A percentile compares a stretch with the other conserved stretches of the same genome.
Conservation (phyloP, 257 asterid species). For the Linderniella brevidens region DNA sequence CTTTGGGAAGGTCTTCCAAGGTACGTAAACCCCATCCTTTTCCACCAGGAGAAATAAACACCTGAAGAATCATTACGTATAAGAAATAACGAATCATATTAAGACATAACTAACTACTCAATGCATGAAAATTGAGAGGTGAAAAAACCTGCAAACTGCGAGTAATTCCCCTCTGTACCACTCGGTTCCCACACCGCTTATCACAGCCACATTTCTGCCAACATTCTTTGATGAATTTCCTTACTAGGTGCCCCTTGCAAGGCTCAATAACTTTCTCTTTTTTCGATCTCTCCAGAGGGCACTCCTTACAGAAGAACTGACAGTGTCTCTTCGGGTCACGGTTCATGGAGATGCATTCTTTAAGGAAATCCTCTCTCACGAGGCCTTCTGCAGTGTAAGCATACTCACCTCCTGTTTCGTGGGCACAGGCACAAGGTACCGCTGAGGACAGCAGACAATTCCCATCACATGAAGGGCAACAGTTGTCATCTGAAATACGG, state of each 20-base stretch:
- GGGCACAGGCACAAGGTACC: slow-evolving; percentile 62
- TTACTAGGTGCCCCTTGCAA: slow-evolving; percentile 85
- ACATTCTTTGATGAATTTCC: slow-evolving; percentile 81
- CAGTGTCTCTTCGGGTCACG: slow-evolving; percentile 51
- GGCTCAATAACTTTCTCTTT: slow-evolving; percentile 33
- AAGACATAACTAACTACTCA: no score
- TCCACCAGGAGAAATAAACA: slow-evolving; percentile 63
- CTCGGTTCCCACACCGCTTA: slow-evolving; percentile 81
- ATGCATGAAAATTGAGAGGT: no score
- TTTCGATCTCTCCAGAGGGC: slow-evolving; percentile 79
- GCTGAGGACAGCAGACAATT: slow-evolving; percentile 54
- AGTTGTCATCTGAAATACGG: slow-evolving; percentile 42
- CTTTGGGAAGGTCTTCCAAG: slow-evolving; percentile 78
- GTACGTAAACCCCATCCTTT: slow-evolving; percentile 98
- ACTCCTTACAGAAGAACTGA: slow-evolving; percentile 53
- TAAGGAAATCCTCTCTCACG: slow-evolving; percentile 58
- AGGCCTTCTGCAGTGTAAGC: slow-evolving; percentile 77
- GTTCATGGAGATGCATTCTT: slow-evolving; percentile 63
- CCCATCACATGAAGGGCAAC: slow-evolving; percentile 57
- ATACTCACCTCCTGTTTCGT: slow-evolving; percentile 64
- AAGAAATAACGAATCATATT: not conserved
- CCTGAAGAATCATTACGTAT: slow-evolving; percentile 23
- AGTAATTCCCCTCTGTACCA: slow-evolving; percentile 84
- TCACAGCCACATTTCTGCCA: slow-evolving; percentile 93
- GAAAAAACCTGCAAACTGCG: slow-evolving; percentile 52